Conservation (phyloP, 106 monocot genomes). For the Dendrobium catenatum region DNA sequence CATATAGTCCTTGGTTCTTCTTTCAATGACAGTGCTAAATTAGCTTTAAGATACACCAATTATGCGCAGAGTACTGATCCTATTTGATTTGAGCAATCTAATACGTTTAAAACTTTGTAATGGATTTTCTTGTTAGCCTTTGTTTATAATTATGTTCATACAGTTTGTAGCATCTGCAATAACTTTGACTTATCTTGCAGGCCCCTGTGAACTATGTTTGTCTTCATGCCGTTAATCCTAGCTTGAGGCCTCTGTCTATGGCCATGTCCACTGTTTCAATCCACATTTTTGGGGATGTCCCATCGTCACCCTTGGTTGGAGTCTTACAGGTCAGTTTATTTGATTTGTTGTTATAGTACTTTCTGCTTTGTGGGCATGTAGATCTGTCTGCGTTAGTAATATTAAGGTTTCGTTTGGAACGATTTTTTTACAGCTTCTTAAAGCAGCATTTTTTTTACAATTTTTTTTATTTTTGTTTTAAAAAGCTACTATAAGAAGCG, state of each 20-base stretch:
- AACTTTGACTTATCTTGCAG: constrained; percentile 23
- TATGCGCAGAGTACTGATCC: neutral
- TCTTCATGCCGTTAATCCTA: constrained; percentile 86
- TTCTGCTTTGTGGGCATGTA: neutral
- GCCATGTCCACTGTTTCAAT: constrained; percentile 98
- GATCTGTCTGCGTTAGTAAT: neutral
- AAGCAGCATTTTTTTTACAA: too few species aligned
- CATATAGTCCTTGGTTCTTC: neutral
- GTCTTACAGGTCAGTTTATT: constrained; percentile 68
- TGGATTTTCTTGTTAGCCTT: neutral
- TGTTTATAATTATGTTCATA: constrained; percentile 1
- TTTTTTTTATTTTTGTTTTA: too few species aligned
- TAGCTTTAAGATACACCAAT: neutral
- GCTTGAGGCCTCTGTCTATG: constrained; percentile 87
- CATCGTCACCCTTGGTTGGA: constrained; percentile 93
- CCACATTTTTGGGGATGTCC: constrained; percentile 97
- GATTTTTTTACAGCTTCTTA: too few species aligned
- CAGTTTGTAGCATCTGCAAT: neutral
- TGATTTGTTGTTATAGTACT: neutral
- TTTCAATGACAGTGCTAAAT: neutral
- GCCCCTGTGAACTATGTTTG: constrained; percentile 91
- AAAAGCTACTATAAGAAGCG: too few species aligned
- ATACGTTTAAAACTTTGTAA: neutral
- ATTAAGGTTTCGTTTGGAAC: neutral
- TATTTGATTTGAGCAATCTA: neutral